phyloP scores from a whole-genome alignment of 192 early-diverging fungal species.

The Backusella macrospora region DNA sequence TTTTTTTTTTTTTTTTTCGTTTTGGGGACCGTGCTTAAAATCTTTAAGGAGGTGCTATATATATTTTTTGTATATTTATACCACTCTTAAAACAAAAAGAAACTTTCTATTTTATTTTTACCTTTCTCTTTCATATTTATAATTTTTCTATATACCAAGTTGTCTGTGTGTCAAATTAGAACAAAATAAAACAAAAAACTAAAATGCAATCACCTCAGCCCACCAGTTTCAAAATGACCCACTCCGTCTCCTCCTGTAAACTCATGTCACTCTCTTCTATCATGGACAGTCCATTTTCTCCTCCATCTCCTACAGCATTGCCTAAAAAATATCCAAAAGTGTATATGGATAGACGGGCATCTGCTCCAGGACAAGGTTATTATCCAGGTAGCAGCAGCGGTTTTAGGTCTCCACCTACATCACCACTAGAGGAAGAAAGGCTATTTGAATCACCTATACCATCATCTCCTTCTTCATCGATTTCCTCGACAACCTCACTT shows the following conservation, averaged over 20 bases:
- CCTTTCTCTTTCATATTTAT: background rate
- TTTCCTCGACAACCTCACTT: background rate
- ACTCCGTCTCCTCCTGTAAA: conserved; percentile 16
- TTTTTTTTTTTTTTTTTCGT: conserved; percentile 4
- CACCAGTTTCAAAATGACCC: conserved; percentile 11
- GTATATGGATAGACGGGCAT: conserved; percentile 3
- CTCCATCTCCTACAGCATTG: background rate
- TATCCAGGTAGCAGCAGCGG: background rate
- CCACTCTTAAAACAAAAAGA: background rate
- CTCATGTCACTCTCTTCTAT: conserved; percentile 35
- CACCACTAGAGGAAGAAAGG: conserved; percentile 22
- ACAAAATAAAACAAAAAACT: background rate
- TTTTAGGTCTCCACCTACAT: conserved; percentile 26
- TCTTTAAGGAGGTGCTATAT: conserved; percentile 2
- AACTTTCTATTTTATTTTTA: background rate
- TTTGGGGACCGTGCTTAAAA: conserved; percentile 18
- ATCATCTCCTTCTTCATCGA: conserved; percentile 23
- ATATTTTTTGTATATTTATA: conserved; percentile 12
- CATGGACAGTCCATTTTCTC: conserved; percentile 26
- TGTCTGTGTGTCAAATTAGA: background rate
- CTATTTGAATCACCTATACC: conserved; percentile 18
- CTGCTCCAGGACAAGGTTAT: conserved; percentile 18
- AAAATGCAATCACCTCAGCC: conserved; percentile 20
- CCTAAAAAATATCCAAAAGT: conserved; percentile 8
- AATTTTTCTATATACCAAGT: background rate